Conservation (phyloP, 1,284 basidiomycete species). For the Athelia sp. region DNA sequence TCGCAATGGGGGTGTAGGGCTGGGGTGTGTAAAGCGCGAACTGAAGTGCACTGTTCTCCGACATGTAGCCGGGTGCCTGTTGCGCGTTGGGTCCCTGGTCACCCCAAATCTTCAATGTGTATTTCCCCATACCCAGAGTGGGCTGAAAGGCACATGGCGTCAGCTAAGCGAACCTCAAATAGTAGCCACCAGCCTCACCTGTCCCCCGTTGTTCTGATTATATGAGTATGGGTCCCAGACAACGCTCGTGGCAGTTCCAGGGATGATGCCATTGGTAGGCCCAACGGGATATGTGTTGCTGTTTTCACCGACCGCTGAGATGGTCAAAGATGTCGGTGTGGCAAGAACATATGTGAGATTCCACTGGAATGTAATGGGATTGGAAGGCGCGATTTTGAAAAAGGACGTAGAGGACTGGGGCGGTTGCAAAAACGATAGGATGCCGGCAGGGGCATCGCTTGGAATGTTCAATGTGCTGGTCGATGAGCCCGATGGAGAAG, state of each 20-base stretch:
- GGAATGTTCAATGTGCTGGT: conserved; percentile 36
- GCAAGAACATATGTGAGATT: conserved; percentile 73
- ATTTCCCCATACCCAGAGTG: conserved; percentile 70
- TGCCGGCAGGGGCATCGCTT: conserved; percentile 57
- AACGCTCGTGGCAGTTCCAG: conserved; percentile 64
- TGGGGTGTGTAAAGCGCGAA: conserved; percentile 88
- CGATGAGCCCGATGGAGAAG: conserved; percentile 12
- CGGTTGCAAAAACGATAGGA: conserved; percentile 72
- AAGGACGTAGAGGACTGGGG: conserved; percentile 76
- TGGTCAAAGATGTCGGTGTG: conserved; percentile 69
- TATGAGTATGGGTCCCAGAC: conserved; percentile 82
- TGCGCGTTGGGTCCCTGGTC: conserved; percentile 64
- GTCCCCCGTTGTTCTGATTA: conserved; percentile 38
- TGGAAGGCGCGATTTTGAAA: conserved; percentile 80
- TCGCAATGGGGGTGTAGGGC: conserved; percentile 65
- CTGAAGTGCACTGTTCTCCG: conserved; percentile 62
- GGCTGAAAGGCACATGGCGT: conserved; percentile 41
- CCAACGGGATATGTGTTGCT: conserved; percentile 87
- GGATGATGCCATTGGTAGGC: conserved; percentile 69
- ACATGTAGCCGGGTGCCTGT: conserved; percentile 61
- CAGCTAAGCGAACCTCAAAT: too few relatives aligned
- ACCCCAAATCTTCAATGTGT: conserved; percentile 78
- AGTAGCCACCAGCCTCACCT: not conserved
- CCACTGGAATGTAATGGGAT: conserved; percentile 89
- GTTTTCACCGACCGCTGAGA: conserved; percentile 80